Evolutionary conservation across 192 early-diverging fungal species (phyloP), one percentile per base, ranked within the genome.

Genomic region (Gryganskiella cystojenkinii): DNA sequence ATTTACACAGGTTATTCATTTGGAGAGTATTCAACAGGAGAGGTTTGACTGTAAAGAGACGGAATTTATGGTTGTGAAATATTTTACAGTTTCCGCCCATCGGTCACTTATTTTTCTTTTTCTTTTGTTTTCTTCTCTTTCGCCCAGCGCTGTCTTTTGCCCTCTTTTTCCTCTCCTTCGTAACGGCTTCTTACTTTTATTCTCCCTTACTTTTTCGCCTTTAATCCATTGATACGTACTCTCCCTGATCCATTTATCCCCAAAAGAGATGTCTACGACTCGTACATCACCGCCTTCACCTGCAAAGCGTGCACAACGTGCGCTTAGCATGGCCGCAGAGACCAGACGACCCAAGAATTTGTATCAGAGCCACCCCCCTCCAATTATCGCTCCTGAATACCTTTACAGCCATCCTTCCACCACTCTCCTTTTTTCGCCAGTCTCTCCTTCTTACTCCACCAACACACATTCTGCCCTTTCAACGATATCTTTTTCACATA

Each of bases 321-420:
- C 74, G 24, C 31, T 69, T 44, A 78, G 74, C 66, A 47, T 78
- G 55, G 61, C 65, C 54, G 59, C 74, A 34, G 74, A 78, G 22
- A 69, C 74, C 2, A 67, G 61, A 24, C 45, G n/a, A 20, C 2
- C 61, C 11, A 56, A 61, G 24, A 61, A 64, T 42, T 15, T 59
- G 37, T 28, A 30, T 25, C 37, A 27, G 24, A 34, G 22, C 1
- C 20, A 59, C 57, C 57, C 57, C 33, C 57, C 35, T 11, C 33
- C 14, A 3, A 30, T 40, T 22, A 51, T 54, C 31, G 55, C 65
- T 5, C 27, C 54, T 1, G 43, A 58, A 19, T 57, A 52, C 20
- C 37, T 44, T 22, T n/a, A 59, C 14, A 20, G 33, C 57, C 6
- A 11, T 3, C 37, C 37, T 40, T 40, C 37, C 7, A 40, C 37